These are phyloP conservation scores for Stromatinia cepivora DNA, from an alignment of 2,329 filamentous ascomycete species.

Conservation along the genomic window DNA sequence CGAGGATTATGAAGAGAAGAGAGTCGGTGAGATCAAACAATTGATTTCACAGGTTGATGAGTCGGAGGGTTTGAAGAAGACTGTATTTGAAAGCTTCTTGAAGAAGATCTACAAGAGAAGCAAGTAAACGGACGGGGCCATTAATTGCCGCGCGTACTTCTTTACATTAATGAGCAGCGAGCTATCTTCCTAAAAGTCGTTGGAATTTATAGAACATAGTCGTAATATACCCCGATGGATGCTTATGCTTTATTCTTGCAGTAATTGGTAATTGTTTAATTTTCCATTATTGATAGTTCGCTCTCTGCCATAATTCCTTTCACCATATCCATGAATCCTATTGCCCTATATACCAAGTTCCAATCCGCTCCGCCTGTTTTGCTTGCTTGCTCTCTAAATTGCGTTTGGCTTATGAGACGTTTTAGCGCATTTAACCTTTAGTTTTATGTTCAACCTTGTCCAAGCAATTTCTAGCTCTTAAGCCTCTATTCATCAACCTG, in stretches of 20 bases:
- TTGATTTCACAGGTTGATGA: conserved; percentile 83
- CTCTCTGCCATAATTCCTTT: neutral
- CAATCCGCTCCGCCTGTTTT: neutral
- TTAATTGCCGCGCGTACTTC: neutral
- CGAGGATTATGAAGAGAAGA: conserved; percentile 84
- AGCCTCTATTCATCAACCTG: neutral
- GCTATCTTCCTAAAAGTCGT: conserved; percentile 2
- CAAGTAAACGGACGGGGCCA: conserved; percentile 62
- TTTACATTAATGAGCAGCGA: conserved; percentile 9
- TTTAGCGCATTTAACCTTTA: neutral
- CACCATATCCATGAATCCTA: neutral
- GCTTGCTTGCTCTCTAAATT: neutral
- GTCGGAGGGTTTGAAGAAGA: conserved; percentile 83
- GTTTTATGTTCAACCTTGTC: neutral
- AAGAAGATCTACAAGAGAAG: conserved; percentile 97
- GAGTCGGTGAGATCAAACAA: conserved; percentile 72
- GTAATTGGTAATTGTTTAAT: conserved; percentile 6
- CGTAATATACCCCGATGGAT: conserved; percentile 14
- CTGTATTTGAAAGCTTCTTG: conserved; percentile 85
- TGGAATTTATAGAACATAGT: conserved; percentile 6
- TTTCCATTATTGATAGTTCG: neutral
- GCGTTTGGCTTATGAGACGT: neutral
- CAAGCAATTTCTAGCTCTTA: neutral
- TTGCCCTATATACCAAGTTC: neutral
- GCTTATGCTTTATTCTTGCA: neutral